Percentiles rank a stretch among this genome's conserved stretches.
These are phyloP conservation scores for Sistotremastrum suecicum DNA, from an alignment of 768 basidiomycete genomes.

Conservation along the genomic window DNA sequence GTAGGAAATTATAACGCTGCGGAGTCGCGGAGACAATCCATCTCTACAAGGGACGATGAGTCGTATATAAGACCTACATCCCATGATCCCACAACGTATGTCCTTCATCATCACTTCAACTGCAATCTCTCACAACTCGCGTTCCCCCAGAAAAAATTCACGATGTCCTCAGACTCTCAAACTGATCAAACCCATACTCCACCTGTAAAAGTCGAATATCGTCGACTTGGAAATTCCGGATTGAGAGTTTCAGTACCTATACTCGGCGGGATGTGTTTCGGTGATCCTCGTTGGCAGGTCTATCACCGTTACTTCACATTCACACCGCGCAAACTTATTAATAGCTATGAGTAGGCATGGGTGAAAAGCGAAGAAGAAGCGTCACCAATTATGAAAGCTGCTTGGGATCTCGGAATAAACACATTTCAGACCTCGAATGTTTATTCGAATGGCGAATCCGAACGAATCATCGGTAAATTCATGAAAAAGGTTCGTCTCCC, in stretches of 20 bases:
- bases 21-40: too few species aligned
- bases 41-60: too few species aligned
- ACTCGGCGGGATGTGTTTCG: slow-evolving; percentile 13
- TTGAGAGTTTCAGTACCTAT: slow-evolving; percentile 22
- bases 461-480: slow-evolving; percentile 22
- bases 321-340: background rate
- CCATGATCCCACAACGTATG: too few species aligned
- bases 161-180: too few species aligned
- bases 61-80: too few species aligned
- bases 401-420: slow-evolving; percentile 26
- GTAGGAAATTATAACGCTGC: too few species aligned
- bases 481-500: slow-evolving; percentile 20
- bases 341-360: slow-evolving; percentile 10
- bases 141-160: too few species aligned
- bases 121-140: too few species aligned
- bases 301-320: slow-evolving; percentile 1
- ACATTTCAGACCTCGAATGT: slow-evolving; percentile 27
- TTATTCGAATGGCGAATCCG: slow-evolving; percentile 23
- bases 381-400: slow-evolving; percentile 21
- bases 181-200: too few species aligned
- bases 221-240: slow-evolving; percentile 18
- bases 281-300: slow-evolving; percentile 15
- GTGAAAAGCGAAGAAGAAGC: slow-evolving; percentile 17
- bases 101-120: too few species aligned
- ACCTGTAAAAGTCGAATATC: slow-evolving; percentile 13